A percentile compares a stretch with the other conserved stretches of the same genome.
phyloP scores from a whole-genome alignment of 1,139 yeast species.

The Suhomyces chickasaworum region DNA sequence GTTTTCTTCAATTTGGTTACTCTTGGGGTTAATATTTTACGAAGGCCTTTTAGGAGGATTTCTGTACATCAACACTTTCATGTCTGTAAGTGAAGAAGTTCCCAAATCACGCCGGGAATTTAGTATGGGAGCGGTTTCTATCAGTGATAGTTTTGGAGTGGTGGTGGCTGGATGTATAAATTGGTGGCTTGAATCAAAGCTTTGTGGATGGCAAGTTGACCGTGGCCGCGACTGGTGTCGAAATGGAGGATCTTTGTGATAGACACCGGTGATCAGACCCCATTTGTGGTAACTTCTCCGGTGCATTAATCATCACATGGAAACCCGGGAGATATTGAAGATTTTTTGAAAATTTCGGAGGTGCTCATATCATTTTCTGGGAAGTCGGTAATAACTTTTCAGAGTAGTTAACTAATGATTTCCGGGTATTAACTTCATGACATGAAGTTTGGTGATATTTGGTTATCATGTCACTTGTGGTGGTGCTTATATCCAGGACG shows the following conservation, averaged over 20 bases:
- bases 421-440: no score
- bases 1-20: slow-evolving; percentile 53
- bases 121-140: slow-evolving; percentile 90
- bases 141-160: slow-evolving; percentile 88
- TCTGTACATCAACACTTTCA: slow-evolving; percentile 85
- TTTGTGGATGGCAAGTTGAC: slow-evolving; percentile 64
- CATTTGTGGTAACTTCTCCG: no score
- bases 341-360: no score
- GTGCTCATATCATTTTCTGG: no score
- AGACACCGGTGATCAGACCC: no score
- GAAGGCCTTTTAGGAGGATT: slow-evolving; percentile 92
- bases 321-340: no score
- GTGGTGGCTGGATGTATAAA: slow-evolving; percentile 79
- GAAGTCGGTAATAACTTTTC: no score
- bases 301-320: no score
- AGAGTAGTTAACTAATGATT: no score
- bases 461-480: no score
- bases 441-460: no score
- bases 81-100: slow-evolving; percentile 69
- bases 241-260: not conserved
- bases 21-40: slow-evolving; percentile 68
- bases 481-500: no score
- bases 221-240: slow-evolving; percentile 68
- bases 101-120: slow-evolving; percentile 67
- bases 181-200: slow-evolving; percentile 66